These are phyloP conservation scores for Aphelidium insulamus DNA, from an alignment of 371 early-diverging fungal genomes.

Conservation along the genomic window DNA sequence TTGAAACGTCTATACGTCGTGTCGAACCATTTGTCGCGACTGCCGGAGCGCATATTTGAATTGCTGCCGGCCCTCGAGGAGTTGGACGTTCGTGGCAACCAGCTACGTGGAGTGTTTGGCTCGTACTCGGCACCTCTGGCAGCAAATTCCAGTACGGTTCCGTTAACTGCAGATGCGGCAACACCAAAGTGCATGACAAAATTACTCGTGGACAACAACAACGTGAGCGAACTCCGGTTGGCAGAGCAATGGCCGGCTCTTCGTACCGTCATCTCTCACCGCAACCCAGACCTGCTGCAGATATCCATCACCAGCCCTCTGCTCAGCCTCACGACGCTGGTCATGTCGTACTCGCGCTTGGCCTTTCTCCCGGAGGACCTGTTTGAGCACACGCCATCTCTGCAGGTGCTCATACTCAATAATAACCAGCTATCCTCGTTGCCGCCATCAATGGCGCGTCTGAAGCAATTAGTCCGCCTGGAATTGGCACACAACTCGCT, in stretches of 20 bases:
- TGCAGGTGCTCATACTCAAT: conserved; percentile 37
- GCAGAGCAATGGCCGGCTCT: too few species aligned
- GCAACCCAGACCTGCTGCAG: background rate
- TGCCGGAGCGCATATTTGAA: too few species aligned
- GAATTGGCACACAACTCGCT: conserved; percentile 44
- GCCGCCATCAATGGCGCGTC: conserved; percentile 30
- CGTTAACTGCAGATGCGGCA: background rate
- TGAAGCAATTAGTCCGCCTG: conserved; percentile 25
- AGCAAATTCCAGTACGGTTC: conserved; percentile 6
- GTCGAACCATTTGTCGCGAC: too few species aligned
- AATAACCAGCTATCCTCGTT: conserved; percentile 45
- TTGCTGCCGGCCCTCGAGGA: too few species aligned
- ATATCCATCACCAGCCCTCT: background rate
- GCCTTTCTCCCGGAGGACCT: conserved; percentile 34
- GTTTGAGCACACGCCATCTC: conserved; percentile 22
- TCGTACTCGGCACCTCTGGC: conserved; percentile 9
- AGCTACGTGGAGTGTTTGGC: too few species aligned
- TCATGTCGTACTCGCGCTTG: conserved; percentile 44
- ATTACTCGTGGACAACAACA: conserved; percentile 1
- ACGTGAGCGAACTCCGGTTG: background rate
- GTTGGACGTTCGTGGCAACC: too few species aligned
- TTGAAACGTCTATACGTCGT: too few species aligned
- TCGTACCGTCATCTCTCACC: too few species aligned
- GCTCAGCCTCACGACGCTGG: conserved; percentile 11
- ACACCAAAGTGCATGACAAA: background rate